Conservation (phyloP, 202 grass and related monocot genomes). For the Musa balbisiana region DNA sequence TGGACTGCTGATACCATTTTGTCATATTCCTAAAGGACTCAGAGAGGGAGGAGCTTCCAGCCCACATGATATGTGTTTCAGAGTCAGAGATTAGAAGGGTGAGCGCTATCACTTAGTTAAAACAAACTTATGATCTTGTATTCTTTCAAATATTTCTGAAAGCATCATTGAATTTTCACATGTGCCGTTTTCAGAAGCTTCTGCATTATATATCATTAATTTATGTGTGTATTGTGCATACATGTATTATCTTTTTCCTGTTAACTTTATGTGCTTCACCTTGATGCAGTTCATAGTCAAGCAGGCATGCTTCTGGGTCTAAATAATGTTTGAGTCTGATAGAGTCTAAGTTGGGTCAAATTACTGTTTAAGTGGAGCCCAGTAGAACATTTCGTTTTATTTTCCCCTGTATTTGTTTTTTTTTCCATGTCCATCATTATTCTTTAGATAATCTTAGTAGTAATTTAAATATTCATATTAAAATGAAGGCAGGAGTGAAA, state of each 20-base stretch:
- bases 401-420: neutral
- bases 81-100: slow-evolving; percentile 91
- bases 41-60: slow-evolving; percentile 88
- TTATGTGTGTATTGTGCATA: too few relatives aligned
- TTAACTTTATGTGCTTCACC: neutral
- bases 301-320: too few relatives aligned
- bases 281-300: too few relatives aligned
- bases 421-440: neutral
- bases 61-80: slow-evolving; percentile 74
- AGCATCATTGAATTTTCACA: neutral
- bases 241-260: neutral
- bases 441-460: too few relatives aligned
- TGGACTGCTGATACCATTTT: slow-evolving; percentile 24
- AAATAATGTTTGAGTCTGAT: too few relatives aligned
- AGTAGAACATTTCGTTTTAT: neutral
- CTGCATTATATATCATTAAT: neutral
- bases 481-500: too few relatives aligned
- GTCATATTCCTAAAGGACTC: slow-evolving; percentile 48
- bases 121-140: neutral
- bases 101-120: neutral
- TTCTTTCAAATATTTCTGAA: neutral
- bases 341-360: too few relatives aligned
- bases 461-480: too few relatives aligned
- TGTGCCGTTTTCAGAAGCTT: neutral
- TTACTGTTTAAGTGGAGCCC: too few relatives aligned